phyloP scores from a whole-genome alignment of 2,329 filamentous ascomycete species.

The Lasiodiplodia sp. region DNA sequence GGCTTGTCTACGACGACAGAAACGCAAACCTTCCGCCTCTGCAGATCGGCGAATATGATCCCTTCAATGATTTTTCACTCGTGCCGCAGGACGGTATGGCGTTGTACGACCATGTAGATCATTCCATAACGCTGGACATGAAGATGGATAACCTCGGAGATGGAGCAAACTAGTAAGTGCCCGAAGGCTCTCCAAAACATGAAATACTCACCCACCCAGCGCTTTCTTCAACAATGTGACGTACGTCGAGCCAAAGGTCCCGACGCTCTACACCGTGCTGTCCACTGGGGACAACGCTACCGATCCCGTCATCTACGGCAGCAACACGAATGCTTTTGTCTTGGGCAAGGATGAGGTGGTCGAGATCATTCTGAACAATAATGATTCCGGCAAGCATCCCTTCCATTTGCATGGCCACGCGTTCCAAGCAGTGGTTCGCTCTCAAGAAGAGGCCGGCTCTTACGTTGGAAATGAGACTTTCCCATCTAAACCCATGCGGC shows the following conservation, averaged over 20 bases:
- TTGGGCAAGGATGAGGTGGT: constrained; percentile 72
- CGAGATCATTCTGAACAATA: constrained; percentile 79
- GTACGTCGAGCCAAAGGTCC: constrained; percentile 77
- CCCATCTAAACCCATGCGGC: constrained; percentile 53
- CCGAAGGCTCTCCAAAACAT: neutral
- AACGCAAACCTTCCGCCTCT: constrained; percentile 59
- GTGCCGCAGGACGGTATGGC: constrained; percentile 71
- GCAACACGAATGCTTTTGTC: constrained; percentile 66
- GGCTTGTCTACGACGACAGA: constrained; percentile 61
- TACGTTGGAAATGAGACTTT: constrained; percentile 45
- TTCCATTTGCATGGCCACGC: constrained; percentile 70
- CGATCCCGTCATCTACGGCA: constrained; percentile 54
- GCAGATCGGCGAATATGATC: constrained; percentile 66
- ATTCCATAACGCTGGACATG: constrained; percentile 65
- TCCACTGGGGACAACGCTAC: constrained; percentile 61
- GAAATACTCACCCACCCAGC: constrained; percentile 34
- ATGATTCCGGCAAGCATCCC: constrained; percentile 74
- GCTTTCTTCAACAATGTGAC: constrained; percentile 75
- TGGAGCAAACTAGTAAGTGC: constrained; percentile 68
- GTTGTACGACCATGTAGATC: constrained; percentile 67
- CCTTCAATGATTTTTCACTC: constrained; percentile 77
- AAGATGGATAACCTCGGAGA: constrained; percentile 72
- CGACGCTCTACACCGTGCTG: constrained; percentile 78
- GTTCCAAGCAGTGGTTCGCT: constrained; percentile 47
- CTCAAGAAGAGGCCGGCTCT: constrained; percentile 42